Evolutionary conservation across 768 basidiomycete genomes (phyloP).

Genomic region (Mycena sanguinolenta): DNA sequence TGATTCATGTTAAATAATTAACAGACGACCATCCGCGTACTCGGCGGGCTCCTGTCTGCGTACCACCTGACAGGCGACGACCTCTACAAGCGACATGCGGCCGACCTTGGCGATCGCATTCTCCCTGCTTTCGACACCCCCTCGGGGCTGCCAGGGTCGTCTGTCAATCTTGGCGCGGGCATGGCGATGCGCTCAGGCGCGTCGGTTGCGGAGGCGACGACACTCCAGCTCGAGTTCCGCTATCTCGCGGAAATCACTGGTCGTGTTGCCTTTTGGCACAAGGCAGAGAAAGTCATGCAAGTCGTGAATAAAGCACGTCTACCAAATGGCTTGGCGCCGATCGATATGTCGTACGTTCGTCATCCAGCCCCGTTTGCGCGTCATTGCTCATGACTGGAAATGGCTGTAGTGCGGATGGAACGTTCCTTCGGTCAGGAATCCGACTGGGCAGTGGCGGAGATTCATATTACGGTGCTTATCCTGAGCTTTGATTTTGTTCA

Average conservation of each 20-base stretch:
- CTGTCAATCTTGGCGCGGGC: conserved; percentile 71
- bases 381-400: neutral
- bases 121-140: conserved; percentile 85
- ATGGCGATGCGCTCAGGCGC: neutral
- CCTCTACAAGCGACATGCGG: conserved; percentile 80
- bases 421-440: conserved; percentile 75
- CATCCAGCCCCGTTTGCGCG: no score
- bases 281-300: conserved; percentile 64
- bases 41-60: conserved; percentile 91
- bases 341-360: conserved; percentile 77
- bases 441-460: conserved; percentile 93
- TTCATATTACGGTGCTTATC: conserved; percentile 73
- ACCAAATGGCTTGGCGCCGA: conserved; percentile 82
- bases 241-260: conserved; percentile 88
- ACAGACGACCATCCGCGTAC: conserved; percentile 88
- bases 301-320: conserved; percentile 73
- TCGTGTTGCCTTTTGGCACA: conserved; percentile 58
- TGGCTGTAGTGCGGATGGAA: conserved; percentile 45
- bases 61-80: conserved; percentile 75
- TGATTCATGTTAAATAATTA: neutral
- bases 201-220: conserved; percentile 83
- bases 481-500: neutral
- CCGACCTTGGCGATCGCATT: conserved; percentile 87
- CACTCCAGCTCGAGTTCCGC: conserved; percentile 77
- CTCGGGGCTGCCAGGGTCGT: conserved; percentile 81